A percentile compares a stretch with the other conserved stretches of the same genome.
phyloP scores from a whole-genome alignment of 2,329 filamentous ascomycete species.

The Colletotrichum nymphaeae region DNA sequence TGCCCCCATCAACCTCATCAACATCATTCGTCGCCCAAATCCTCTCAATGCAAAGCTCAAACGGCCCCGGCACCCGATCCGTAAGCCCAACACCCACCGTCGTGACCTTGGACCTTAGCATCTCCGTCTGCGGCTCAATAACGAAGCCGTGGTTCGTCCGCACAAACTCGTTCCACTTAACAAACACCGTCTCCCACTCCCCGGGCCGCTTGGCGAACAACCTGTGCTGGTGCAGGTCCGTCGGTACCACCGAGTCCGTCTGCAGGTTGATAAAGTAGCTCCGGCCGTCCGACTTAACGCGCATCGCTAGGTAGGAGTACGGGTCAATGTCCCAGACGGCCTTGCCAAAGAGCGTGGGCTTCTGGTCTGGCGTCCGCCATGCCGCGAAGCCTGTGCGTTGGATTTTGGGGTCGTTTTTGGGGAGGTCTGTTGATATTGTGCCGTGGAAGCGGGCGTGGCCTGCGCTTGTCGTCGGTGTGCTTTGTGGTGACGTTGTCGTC shows the following conservation, averaged over 20 bases:
- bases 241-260: slow-evolving; percentile 91
- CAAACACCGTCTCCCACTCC: slow-evolving; percentile 94
- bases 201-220: slow-evolving; percentile 83
- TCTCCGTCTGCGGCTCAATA: slow-evolving; percentile 91
- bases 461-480: slow-evolving; percentile 35
- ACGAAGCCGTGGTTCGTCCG: slow-evolving; percentile 93
- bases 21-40: slow-evolving; percentile 87
- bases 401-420: slow-evolving; percentile 77
- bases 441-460: slow-evolving; percentile 86
- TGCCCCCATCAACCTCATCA: slow-evolving; percentile 39
- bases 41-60: slow-evolving; percentile 85
- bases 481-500: slow-evolving; percentile 32
- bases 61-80: slow-evolving; percentile 88
- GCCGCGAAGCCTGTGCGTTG: slow-evolving; percentile 88
- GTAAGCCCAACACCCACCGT: slow-evolving; percentile 90
- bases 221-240: slow-evolving; percentile 96
- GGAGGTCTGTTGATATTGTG: slow-evolving; percentile 86
- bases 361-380: slow-evolving; percentile 84
- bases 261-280: slow-evolving; percentile 97
- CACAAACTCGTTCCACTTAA: slow-evolving; percentile 93
- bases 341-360: slow-evolving; percentile 85
- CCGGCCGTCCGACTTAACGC: slow-evolving; percentile 89
- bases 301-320: slow-evolving; percentile 87
- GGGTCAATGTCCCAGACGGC: slow-evolving; percentile 90
- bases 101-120: slow-evolving; percentile 86